Conservation (phyloP, 2,329 filamentous ascomycete species). For the Moelleriella libera region DNA sequence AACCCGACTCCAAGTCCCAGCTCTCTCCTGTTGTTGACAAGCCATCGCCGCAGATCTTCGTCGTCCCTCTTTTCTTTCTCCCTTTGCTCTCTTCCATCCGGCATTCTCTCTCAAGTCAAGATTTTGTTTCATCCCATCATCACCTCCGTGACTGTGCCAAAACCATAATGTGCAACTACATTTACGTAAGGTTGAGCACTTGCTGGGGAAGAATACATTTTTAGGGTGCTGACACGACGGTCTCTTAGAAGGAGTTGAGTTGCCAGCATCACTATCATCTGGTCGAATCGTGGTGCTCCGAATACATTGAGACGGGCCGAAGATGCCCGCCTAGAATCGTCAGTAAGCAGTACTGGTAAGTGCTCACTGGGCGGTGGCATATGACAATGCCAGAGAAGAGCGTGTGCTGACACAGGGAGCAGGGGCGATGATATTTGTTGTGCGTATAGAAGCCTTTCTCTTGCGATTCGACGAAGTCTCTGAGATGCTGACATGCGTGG, state of each 20-base stretch:
- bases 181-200: slow-evolving; percentile 21
- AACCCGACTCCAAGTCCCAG: too few species aligned
- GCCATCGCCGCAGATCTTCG: too few species aligned
- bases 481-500: neutral
- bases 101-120: too few species aligned
- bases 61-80: too few species aligned
- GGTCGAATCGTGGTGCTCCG: slow-evolving; percentile 30
- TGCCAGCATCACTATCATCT: slow-evolving; percentile 36
- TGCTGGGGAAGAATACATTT: neutral
- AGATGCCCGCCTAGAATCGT: slow-evolving; percentile 27
- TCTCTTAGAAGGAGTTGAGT: slow-evolving; percentile 31
- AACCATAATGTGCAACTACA: slow-evolving; percentile 34
- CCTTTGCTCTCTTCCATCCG: too few species aligned
- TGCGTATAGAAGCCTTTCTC: slow-evolving; percentile 14
- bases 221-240: neutral
- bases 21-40: too few species aligned
- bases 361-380: slow-evolving; percentile 1
- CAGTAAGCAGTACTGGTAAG: slow-evolving; percentile 31
- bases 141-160: neutral
- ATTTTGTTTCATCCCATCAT: neutral
- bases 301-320: slow-evolving; percentile 28
- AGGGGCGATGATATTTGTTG: slow-evolving; percentile 31
- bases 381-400: slow-evolving; percentile 6
- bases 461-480: neutral
- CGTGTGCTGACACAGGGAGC: slow-evolving; percentile 6